Evolutionary conservation across 2,329 filamentous ascomycete species (phyloP), one percentile per base, ranked within the genome.

Genomic region (Chaetomiaceae sp.): DNA sequence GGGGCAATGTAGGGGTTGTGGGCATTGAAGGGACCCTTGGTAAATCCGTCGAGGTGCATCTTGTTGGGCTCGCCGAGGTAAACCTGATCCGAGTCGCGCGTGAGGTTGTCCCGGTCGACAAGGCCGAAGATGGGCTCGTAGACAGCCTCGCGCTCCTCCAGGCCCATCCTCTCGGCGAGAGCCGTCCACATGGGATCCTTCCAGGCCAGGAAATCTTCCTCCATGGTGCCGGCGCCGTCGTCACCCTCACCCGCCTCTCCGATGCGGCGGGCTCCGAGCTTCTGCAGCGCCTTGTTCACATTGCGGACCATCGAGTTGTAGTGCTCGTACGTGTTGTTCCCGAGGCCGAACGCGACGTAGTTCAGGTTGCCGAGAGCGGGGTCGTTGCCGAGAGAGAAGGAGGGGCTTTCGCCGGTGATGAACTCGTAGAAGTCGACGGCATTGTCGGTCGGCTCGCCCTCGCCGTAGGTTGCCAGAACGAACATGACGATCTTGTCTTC

Each of bases 341-440:
- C 93, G 34, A 99, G 83, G 64, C 93, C 93, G 64, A 99, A 99
- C 51, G 90, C 81, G 64, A 99, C 90, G 66, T 91, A 99, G 69
- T 91, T 92, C 66, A 99, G 80, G 63, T 89, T 91, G 45, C 73
- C 77, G 48, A 99, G 81, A 44, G 92, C 81, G 55, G 85, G 79
- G 19, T 92, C 86, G 40, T 70, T 72, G 62, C 83, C 81, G 64
- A 90, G 82, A 60, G 87, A 87, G 72, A 97, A 97, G 60, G 81
- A 73, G 51, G 86, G 76, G 50, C 93, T 89, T 16, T 97, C 91
- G 58, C 80, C 81, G 44, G 81, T 87, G 64, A 97, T 79, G 72
- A 96, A 97, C 68, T 99, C 93, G 74, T 95, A 96, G 74, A 99
- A 99, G 62, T 99, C 93, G 57, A 97, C 93, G 6, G 95, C 93